Base-by-base conservation (phyloP, 257 asterid genomes). In the Capsicum pubescens region DNA sequence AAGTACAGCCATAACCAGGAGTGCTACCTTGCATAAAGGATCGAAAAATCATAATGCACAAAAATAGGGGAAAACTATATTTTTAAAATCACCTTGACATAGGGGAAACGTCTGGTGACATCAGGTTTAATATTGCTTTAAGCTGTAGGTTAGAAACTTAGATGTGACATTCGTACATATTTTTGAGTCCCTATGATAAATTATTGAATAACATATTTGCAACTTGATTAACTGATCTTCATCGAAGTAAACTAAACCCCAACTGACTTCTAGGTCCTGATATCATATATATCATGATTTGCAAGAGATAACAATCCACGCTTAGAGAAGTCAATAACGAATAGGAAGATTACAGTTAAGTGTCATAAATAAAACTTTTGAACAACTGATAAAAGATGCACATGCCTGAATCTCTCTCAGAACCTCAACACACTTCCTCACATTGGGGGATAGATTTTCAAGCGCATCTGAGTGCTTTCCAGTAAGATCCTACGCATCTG, bases 371-470 rank as follows among this genome's bases (percentile, higher is more conserved):
- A 16, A 21, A 21, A 21, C 9, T 46, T 9, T 63, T 10, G 12
- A 26, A 21, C 42, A 63, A 26, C 11, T 10, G 2, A n/a, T 8
- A 32, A 16, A 35, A 70, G 35, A 1, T 52, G 3, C 9, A 63
- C 82, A 39, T 57, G 32, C 95, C 92, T 93, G 97, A 52, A 93
- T 88, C 64, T 87, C 93, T 83, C 89, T 90, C 1, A 93, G 89
- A 55, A 46, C 86, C 50, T 93, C 95, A 48, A 93, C 97, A 7
- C 93, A 94, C 64, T 91, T 93, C 77, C 91, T 88, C n/a, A 92
- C 94, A 59, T 11, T 72, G 5, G 91, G 92, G 11, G 92, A 21
- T 79, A 92, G 79, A 79, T 46, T 88, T 86, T 93, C 95, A 2
- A 93, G 91, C 84, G 90, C 89, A 58, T 88, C 90, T 7, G 91